These are phyloP conservation scores for Hansenula sp. DNA, from an alignment of 1,139 yeast species.

Conservation along the genomic window DNA sequence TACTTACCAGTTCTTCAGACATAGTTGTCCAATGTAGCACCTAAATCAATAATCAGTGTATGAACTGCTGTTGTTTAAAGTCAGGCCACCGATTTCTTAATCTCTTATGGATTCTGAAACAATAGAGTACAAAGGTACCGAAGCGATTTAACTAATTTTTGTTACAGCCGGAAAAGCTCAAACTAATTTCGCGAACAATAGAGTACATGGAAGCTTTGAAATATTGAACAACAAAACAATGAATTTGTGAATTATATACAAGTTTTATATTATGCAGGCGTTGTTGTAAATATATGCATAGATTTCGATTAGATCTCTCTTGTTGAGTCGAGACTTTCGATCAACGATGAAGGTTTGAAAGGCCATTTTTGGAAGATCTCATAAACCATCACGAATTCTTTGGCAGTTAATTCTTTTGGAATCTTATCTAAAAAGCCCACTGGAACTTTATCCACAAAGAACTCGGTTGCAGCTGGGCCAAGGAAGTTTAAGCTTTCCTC, in stretches of 20 bases:
- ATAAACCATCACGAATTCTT: constrained; percentile 51
- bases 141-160: too few species aligned
- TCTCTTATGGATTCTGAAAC: too few species aligned
- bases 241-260: neutral
- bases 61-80: too few species aligned
- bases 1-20: neutral
- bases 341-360: constrained; percentile 62
- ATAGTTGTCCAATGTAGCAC: neutral
- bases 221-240: neutral
- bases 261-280: neutral
- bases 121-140: too few species aligned
- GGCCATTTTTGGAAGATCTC: constrained; percentile 72
- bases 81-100: too few species aligned
- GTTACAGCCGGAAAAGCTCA: too few species aligned
- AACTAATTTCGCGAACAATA: neutral
- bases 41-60: too few species aligned
- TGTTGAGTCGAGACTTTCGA: constrained; percentile 4
- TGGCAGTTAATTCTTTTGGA: constrained; percentile 47
- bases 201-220: too few species aligned
- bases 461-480: constrained; percentile 84
- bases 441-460: constrained; percentile 39
- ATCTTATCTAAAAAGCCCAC: constrained; percentile 37
- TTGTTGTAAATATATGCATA: too few species aligned
- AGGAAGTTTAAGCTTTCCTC: constrained; percentile 46
- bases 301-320: neutral